A percentile compares a stretch with the other conserved stretches of the same genome.
These are phyloP conservation scores for Hericium alpestre DNA, from an alignment of 768 basidiomycete genomes.

Conservation along the genomic window DNA sequence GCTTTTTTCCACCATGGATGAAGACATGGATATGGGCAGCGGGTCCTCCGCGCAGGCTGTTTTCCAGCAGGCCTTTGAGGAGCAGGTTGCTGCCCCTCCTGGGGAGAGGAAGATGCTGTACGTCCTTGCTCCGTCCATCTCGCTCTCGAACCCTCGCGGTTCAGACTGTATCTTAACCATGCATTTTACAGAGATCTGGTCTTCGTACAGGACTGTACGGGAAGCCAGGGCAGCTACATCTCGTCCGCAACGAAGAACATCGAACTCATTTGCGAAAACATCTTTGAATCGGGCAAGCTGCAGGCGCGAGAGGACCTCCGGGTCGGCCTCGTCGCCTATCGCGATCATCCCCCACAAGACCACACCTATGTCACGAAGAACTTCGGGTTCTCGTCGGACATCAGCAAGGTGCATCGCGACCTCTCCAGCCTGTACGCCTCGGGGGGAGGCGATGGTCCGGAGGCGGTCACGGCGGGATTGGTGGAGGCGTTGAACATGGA, in stretches of 20 bases:
- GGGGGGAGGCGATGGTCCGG: slow-evolving; percentile 91
- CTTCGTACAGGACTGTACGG: slow-evolving; percentile 93
- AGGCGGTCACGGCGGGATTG: slow-evolving; percentile 91
- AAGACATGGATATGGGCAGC: slow-evolving; percentile 64
- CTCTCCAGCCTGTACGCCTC: slow-evolving; percentile 78
- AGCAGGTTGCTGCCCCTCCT: slow-evolving; percentile 24
- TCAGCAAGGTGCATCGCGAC: slow-evolving; percentile 74
- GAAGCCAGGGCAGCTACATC: slow-evolving; percentile 83
- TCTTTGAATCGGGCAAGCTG: slow-evolving; percentile 90
- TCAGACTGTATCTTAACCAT: background rate
- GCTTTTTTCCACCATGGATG: slow-evolving; percentile 46
- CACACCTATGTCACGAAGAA: slow-evolving; percentile 90
- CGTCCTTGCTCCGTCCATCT: slow-evolving; percentile 22
- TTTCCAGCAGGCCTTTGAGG: slow-evolving; percentile 25
- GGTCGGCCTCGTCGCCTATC: slow-evolving; percentile 87
- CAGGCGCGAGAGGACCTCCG: slow-evolving; percentile 78
- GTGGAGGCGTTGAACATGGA: slow-evolving; percentile 81
- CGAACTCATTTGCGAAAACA: slow-evolving; percentile 87
- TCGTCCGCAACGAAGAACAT: slow-evolving; percentile 95
- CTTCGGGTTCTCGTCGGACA: slow-evolving; percentile 91
- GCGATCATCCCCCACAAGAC: slow-evolving; percentile 96
- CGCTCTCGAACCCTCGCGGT: background rate
- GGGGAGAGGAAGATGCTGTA: slow-evolving; percentile 63
- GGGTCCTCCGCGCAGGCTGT: slow-evolving; percentile 23
- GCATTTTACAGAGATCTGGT: slow-evolving; percentile 63